Evolutionary conservation across 768 basidiomycete genomes (phyloP), one percentile per base, ranked within the genome.

Genomic region (Tylopilus rubrobrunneus): DNA sequence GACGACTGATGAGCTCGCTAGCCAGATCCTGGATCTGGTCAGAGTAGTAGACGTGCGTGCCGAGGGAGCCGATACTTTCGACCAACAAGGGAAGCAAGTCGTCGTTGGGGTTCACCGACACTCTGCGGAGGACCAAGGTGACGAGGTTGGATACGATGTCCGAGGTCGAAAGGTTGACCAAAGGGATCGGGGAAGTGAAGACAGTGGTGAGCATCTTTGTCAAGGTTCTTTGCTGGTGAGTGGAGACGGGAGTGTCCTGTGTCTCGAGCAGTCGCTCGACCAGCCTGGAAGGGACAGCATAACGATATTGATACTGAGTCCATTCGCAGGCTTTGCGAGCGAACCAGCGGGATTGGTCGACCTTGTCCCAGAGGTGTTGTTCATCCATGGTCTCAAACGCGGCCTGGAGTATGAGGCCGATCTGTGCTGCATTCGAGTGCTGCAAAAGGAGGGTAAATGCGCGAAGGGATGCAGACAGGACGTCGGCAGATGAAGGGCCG

Each of bases 21-120:
- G 91, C 84, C 42, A 97, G 82, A 65, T 97, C 95, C 64, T 92
- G 91, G 47, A 94, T 92, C 71, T 98, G 95, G 69, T 97, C 95
- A 37, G 92, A 88, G 65, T 98, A 98, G 74, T 97, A 95, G 50
- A 96, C 85, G 64, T 96, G 93, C 11, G 87, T 84, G 34, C 92
- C 92, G 11, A 98, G 76, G 0, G 93, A 89, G 3, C 87, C 77
- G 41, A 95, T 86, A 63, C 88, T 87, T 51, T 84, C 77, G 8
- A 94, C 86, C 48, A 94, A 67, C 8, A 78, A 69, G 0, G 83
- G 78, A 11, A 98, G 73, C 10, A 92, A 74, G 7, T 76, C 55
- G 60, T 95, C 92, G 11, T 81, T 72, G 1, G 80, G 73, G 53
- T 85, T 78, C 31, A 85, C 72, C 1, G 81, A 74, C 27, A 85